Evolutionary conservation across 768 basidiomycete species (phyloP), one percentile per base, ranked within the genome.

Genomic region (Neoboletus magnificus): DNA sequence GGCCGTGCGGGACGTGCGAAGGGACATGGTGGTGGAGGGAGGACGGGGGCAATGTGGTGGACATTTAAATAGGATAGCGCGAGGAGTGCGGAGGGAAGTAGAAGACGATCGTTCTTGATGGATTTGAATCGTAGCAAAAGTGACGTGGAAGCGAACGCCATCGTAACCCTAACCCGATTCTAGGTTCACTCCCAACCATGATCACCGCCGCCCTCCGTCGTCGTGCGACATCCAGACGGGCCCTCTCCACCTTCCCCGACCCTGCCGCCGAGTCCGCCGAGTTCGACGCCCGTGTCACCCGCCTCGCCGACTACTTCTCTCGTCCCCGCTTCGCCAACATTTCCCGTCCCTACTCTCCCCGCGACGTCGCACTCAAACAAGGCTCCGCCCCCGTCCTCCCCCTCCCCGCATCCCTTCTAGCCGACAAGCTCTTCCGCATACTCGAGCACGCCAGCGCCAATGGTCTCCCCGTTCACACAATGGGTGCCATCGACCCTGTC

Each of bases 401-500:
- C 5, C 81, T 89, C 29, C 87, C 86, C 9, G 86, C 87, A 3
- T 84, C 87, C 9, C 69, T 91, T n/a, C 81, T 91, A 9, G 86
- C 94, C 16, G 82, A 93, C 76, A 96, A 96, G 72, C 80, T 98
- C n/a, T 89, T 82, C 69, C 74, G 77, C 13, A 66, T 86, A 10
- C 78, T 98, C 45, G 74, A 78, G 20, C 79, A 82, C 46, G 85
- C 86, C 42, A 82, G 83, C 23, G 79, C 77, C 36, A 81, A 80
- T 37, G 80, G 81, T 30, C 76, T 77, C 59, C 92, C 93, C 0
- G 82, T 96, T 13, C 90, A 92, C 63, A 96, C 94, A 2, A 86
- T 95, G 83, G 93, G 93, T 39, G 93, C 91, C 5, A 88, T 97
- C 58, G 95, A 97, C 68, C 93, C 93, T 0, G 82, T 94, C 15